Evolutionary conservation across 2,329 filamentous ascomycete species (phyloP), one percentile per base, ranked within the genome.

Genomic region (Talaromyces sp.): DNA sequence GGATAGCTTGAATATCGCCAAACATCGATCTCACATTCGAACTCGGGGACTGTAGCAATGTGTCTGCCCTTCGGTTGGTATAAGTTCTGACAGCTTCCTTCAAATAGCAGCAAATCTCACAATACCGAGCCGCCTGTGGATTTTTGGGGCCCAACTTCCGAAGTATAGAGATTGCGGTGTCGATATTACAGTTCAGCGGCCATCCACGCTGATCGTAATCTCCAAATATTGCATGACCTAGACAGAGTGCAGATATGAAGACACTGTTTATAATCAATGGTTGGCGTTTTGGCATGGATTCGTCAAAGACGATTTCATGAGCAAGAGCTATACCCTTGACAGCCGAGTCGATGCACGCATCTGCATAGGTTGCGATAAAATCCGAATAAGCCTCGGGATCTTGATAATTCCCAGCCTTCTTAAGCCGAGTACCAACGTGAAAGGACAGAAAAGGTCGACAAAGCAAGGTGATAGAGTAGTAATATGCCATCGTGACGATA

Each of bases 371-470:
- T 16, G 43, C 16, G 9, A 61, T 49, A 1, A 24, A 24, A 19
- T 52, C 49, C 0, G 49, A 52, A 33, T 52, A 52, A 1, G 8
- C 16, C 24, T 52, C 24, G 8, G 13, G 16, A 3, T n/a, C 49
- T 11, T 33, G 49, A n/a, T 7, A 8, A 2, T 5, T 52, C 3
- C 49, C 27, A 5, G 8, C 14, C 27, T 33, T 52, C 5, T 52
- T 52, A 8, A 52, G 27, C 0, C 49, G 49, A 5, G 59, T 47
- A n/a, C 77, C 83, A 1, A 84, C 75, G 59, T 83, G 80, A 68
- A 83, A 85, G 31, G 84, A 80, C 11, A 85, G 73, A 63, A 85
- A 85, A 0, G 83, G 83, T n/a, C 83, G 74, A 7, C 83, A 84
- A 3, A 85, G 71, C 3, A 85, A 73, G 71, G 85, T 84, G 50